Percentiles rank a stretch among this genome's conserved stretches.
Evolutionary conservation across 768 basidiomycete genomes (phyloP).

Genomic region (Gloeopeniophorella convolvens): DNA sequence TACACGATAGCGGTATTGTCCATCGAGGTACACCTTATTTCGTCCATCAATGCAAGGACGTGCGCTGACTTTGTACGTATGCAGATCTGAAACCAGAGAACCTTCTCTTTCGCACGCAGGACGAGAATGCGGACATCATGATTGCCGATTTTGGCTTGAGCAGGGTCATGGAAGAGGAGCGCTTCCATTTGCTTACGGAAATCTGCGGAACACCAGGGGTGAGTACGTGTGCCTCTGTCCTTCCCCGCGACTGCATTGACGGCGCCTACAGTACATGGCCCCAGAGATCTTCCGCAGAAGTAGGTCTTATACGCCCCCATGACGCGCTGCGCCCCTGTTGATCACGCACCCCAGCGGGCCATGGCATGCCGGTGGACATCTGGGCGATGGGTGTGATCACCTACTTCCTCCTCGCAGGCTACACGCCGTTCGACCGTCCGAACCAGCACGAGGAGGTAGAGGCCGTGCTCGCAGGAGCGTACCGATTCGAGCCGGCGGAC

Average conservation of each 20-base stretch:
- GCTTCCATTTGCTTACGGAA: slow-evolving; percentile 83
- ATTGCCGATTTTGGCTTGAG: slow-evolving; percentile 95
- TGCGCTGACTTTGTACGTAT: too few species aligned
- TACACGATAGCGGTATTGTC: slow-evolving; percentile 88
- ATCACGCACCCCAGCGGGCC: slow-evolving; percentile 52
- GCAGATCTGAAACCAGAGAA: slow-evolving; percentile 99
- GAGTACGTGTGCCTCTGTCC: too few species aligned
- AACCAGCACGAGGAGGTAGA: slow-evolving; percentile 86
- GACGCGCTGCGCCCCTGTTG: background rate
- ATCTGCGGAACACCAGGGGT: slow-evolving; percentile 96
- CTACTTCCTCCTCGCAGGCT: slow-evolving; percentile 89
- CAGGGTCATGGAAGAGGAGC: slow-evolving; percentile 86
- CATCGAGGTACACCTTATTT: too few species aligned
- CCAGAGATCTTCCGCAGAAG: background rate
- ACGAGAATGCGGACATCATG: slow-evolving; percentile 91
- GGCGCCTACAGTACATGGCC: slow-evolving; percentile 74
- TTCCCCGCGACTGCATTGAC: too few species aligned
- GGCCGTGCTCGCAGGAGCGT: slow-evolving; percentile 90
- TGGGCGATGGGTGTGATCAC: slow-evolving; percentile 99
- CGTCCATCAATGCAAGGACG: too few species aligned
- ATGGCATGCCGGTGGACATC: slow-evolving; percentile 90
- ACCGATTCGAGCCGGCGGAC: slow-evolving; percentile 82
- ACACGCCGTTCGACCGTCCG: slow-evolving; percentile 97
- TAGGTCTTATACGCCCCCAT: too few species aligned
- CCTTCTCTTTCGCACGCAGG: slow-evolving; percentile 83